Percentiles rank a stretch among this genome's conserved stretches.
Evolutionary conservation across 1,139 yeast genomes (phyloP).

Genomic region (Nadsonia commutata): DNA sequence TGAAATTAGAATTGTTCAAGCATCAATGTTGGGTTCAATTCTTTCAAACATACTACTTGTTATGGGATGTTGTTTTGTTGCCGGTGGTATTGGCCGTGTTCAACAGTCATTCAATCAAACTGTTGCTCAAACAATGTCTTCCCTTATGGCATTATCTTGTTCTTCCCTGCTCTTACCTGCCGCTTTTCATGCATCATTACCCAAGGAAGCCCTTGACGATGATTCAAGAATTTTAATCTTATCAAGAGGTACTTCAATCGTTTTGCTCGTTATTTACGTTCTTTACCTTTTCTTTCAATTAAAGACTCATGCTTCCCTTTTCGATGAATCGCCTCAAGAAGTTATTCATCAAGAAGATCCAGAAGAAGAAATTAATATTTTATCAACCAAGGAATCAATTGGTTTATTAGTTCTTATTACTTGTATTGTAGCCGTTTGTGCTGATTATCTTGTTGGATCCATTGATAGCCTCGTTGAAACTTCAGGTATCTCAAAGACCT

Average conservation of each 20-base stretch:
- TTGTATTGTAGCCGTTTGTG: slow-evolving; percentile 74
- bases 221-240: slow-evolving; percentile 46
- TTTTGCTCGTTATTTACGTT: slow-evolving; percentile 62
- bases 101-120: slow-evolving; percentile 89
- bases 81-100: slow-evolving; percentile 77
- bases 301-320: slow-evolving; percentile 60
- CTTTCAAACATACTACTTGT: slow-evolving; percentile 77
- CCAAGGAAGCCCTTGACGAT: slow-evolving; percentile 26
- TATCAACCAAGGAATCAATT: slow-evolving; percentile 18
- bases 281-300: slow-evolving; percentile 77
- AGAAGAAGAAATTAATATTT: slow-evolving; percentile 13
- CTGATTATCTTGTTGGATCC: slow-evolving; percentile 85
- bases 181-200: slow-evolving; percentile 80
- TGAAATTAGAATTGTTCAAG: slow-evolving; percentile 84
- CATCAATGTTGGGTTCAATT: slow-evolving; percentile 91
- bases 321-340: slow-evolving; percentile 31
- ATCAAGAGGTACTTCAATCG: slow-evolving; percentile 76
- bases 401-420: slow-evolving; percentile 43
- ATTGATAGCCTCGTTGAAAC: slow-evolving; percentile 76
- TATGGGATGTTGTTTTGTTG: slow-evolving; percentile 87
- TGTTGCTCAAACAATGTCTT: slow-evolving; percentile 95
- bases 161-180: slow-evolving; percentile 87
- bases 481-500: slow-evolving; percentile 84
- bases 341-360: slow-evolving; percentile 19
- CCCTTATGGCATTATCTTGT: slow-evolving; percentile 80